These are phyloP conservation scores for Candolleomyces aberdarensis DNA, from an alignment of 768 basidiomycete species.

Conservation along the genomic window DNA sequence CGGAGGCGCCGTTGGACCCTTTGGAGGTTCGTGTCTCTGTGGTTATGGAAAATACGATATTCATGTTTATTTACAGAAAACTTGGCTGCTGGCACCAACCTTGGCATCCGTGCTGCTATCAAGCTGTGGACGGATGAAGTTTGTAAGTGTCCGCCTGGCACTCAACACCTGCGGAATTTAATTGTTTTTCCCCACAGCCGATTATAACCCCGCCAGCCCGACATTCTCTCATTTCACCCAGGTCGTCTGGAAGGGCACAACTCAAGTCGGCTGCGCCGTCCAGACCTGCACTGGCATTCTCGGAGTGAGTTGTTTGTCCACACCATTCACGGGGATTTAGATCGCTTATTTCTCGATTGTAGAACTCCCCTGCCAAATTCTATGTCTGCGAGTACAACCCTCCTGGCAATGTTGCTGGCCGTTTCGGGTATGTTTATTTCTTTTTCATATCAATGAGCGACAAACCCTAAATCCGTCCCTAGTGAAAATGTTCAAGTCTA, in stretches of 20 bases:
- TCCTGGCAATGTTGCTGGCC: slow-evolving; percentile 61
- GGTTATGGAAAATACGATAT: not conserved
- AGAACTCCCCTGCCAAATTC: slow-evolving; percentile 40
- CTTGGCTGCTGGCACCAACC: slow-evolving; percentile 68
- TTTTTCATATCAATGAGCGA: not conserved
- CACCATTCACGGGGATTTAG: not conserved
- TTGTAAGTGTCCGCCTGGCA: slow-evolving; percentile 37
- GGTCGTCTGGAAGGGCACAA: slow-evolving; percentile 61
- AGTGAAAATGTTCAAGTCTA: slow-evolving; percentile 42
- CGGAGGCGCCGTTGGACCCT: slow-evolving; percentile 57
- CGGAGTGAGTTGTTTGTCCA: slow-evolving; percentile 39
- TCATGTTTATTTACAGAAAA: slow-evolving; percentile 46
- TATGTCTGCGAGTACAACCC: slow-evolving; percentile 70
- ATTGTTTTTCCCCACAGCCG: slow-evolving; percentile 18
- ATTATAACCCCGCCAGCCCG: slow-evolving; percentile 43
- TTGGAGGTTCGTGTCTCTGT: slow-evolving; percentile 46
- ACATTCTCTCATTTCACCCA: slow-evolving; percentile 59
- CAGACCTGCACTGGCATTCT: slow-evolving; percentile 47
- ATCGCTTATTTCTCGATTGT: not conserved
- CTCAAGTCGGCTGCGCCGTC: slow-evolving; percentile 52
- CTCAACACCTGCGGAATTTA: not conserved
- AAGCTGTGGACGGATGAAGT: slow-evolving; percentile 67
- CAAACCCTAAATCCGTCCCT: not conserved
- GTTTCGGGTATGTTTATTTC: slow-evolving; percentile 49
- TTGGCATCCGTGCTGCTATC: slow-evolving; percentile 45